Percentiles rank a stretch among this genome's conserved stretches.
Evolutionary conservation across 1,284 basidiomycete species (phyloP).

Genomic region (Ceratobasidium theobromae): DNA sequence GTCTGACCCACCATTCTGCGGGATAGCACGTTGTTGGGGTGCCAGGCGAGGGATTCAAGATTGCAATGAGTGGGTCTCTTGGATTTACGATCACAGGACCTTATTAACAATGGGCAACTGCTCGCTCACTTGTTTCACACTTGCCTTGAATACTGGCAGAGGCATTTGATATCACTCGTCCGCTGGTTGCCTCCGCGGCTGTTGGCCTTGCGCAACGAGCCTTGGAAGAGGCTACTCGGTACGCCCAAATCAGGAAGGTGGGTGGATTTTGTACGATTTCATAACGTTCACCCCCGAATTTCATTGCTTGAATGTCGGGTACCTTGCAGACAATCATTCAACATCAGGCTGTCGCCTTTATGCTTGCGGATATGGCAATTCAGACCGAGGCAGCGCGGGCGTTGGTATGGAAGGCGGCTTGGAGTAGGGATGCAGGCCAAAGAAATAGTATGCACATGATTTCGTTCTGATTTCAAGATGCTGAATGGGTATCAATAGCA

Average conservation of each 20-base stretch:
- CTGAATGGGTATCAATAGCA: slow-evolving; percentile 37
- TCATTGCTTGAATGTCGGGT: background rate
- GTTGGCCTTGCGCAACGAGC: slow-evolving; percentile 55
- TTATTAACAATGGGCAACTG: background rate
- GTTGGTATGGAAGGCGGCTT: slow-evolving; percentile 52
- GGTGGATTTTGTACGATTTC: no score
- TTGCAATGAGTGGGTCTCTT: slow-evolving; percentile 38
- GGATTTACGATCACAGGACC: no score
- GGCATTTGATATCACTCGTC: slow-evolving; percentile 54
- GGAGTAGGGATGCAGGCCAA: slow-evolving; percentile 51
- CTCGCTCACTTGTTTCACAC: background rate
- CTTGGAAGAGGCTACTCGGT: slow-evolving; percentile 53
- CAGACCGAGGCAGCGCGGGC: slow-evolving; percentile 49
- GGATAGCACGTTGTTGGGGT: slow-evolving; percentile 50
- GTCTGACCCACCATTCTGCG: background rate
- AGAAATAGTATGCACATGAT: slow-evolving; percentile 45
- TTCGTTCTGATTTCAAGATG: background rate
- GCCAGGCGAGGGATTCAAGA: slow-evolving; percentile 56
- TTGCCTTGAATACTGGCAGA: slow-evolving; percentile 43
- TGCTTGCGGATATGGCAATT: slow-evolving; percentile 59
- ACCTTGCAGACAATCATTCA: slow-evolving; percentile 49
- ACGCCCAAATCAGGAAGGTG: slow-evolving; percentile 52
- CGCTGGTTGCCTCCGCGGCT: slow-evolving; percentile 53
- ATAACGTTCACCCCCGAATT: background rate
- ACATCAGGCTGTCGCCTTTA: slow-evolving; percentile 55